Conservation (phyloP, 2,329 filamentous ascomycete species). For the Diaporthe ampelina region DNA sequence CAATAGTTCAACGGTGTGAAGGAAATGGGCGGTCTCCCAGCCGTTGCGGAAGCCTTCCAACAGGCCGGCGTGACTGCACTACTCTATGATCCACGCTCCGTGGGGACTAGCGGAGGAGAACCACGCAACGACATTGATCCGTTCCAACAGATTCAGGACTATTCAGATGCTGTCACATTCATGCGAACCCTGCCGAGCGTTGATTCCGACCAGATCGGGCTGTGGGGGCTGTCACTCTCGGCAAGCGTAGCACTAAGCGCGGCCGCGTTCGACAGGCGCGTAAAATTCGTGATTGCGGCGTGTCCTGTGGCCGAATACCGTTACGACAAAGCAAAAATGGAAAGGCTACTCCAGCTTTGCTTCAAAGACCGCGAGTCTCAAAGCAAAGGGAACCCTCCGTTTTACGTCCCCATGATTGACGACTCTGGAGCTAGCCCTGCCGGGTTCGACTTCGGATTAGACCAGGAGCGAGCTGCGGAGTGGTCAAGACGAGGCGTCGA, state of each 20-base stretch:
- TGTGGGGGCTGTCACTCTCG: constrained; percentile 55
- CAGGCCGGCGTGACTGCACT: constrained; percentile 46
- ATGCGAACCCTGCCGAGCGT: constrained; percentile 47
- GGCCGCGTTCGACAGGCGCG: constrained; percentile 51
- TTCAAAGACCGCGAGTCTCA: constrained; percentile 29
- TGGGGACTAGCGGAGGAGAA: constrained; percentile 51
- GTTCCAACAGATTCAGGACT: constrained; percentile 51
- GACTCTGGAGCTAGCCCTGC: constrained; percentile 24
- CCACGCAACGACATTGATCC: constrained; percentile 53
- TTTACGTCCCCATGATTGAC: constrained; percentile 19
- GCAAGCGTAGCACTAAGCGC: constrained; percentile 47
- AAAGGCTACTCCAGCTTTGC: background rate
- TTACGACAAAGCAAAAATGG: background rate
- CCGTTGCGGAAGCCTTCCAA: constrained; percentile 43
- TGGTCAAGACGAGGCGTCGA: background rate
- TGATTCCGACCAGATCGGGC: constrained; percentile 47
- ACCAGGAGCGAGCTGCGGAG: background rate
- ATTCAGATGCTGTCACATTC: constrained; percentile 54
- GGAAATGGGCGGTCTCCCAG: constrained; percentile 1
- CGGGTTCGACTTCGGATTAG: constrained; percentile 17
- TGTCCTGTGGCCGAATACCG: constrained; percentile 9
- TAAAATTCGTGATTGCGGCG: constrained; percentile 45
- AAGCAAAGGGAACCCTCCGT: constrained; percentile 14
- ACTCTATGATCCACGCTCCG: constrained; percentile 52
- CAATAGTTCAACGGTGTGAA: constrained; percentile 26